phyloP scores from a whole-genome alignment of 2,329 filamentous ascomycete genomes.

The Sarocladiaceae sp. region DNA sequence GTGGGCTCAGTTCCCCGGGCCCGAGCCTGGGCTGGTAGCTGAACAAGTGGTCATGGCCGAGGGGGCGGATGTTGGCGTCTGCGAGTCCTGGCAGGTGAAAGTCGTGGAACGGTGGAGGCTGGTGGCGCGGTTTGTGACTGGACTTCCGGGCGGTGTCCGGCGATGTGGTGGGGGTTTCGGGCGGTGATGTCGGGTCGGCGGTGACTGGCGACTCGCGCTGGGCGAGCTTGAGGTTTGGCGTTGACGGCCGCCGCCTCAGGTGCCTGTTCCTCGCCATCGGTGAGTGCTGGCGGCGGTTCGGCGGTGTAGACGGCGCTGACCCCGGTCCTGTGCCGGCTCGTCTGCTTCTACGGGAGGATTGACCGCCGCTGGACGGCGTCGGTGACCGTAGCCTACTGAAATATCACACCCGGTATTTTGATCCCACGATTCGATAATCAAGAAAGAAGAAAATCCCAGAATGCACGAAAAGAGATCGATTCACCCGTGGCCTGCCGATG shows the following conservation, averaged over 20 bases:
- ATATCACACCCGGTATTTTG: background rate
- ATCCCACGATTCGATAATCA: slow-evolving; percentile 5
- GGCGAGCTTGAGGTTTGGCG: slow-evolving; percentile 33
- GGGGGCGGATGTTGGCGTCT: slow-evolving; percentile 38
- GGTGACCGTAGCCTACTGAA: background rate
- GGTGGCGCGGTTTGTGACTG: slow-evolving; percentile 25
- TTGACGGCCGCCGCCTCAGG: slow-evolving; percentile 32
- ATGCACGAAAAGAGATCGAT: slow-evolving; percentile 9
- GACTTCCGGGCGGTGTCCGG: slow-evolving; percentile 29
- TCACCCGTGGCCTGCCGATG: slow-evolving; percentile 9
- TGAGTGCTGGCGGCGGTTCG: background rate
- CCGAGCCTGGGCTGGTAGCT: slow-evolving; percentile 32
- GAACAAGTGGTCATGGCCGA: slow-evolving; percentile 37
- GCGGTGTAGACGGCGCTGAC: slow-evolving; percentile 1
- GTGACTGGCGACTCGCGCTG: slow-evolving; percentile 11
- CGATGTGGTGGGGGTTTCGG: slow-evolving; percentile 40
- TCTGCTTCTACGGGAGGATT: background rate
- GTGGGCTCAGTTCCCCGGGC: slow-evolving; percentile 31
- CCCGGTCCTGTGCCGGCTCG: slow-evolving; percentile 1
- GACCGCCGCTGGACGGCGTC: slow-evolving; percentile 1
- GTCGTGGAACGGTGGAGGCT: slow-evolving; percentile 26
- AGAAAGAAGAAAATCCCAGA: background rate
- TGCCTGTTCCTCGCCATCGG: slow-evolving; percentile 28
- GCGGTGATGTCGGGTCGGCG: slow-evolving; percentile 41
- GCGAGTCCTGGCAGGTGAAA: slow-evolving; percentile 24